Evolutionary conservation across 1,284 basidiomycete species (phyloP).

Genomic region (Trametes hirsuta): DNA sequence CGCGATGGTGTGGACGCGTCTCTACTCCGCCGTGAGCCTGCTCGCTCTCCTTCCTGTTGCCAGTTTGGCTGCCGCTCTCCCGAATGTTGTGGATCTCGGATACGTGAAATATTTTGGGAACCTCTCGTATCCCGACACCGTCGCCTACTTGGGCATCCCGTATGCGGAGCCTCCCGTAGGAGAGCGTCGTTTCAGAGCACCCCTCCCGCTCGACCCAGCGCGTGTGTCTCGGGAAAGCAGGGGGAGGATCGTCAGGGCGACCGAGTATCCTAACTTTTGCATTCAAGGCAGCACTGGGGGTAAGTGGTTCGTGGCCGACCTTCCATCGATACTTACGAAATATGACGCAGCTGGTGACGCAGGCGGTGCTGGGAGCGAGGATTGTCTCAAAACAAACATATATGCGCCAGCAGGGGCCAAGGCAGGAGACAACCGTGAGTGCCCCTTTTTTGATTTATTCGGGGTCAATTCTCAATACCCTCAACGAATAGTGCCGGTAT

Average conservation of each 20-base stretch:
- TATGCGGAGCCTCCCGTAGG: conserved; percentile 47
- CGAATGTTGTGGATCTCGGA: conserved; percentile 33
- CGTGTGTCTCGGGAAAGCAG: conserved; percentile 39
- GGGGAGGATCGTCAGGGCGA: conserved; percentile 49
- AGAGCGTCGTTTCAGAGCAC: conserved; percentile 42
- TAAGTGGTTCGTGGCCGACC: conserved; percentile 28
- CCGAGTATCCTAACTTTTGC: conserved; percentile 56
- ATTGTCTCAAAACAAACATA: conserved; percentile 49
- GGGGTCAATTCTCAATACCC: background rate
- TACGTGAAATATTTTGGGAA: conserved; percentile 51
- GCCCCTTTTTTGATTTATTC: background rate
- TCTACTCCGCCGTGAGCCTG: background rate
- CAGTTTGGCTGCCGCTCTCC: background rate
- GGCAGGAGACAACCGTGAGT: conserved; percentile 36
- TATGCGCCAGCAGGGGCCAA: conserved; percentile 41
- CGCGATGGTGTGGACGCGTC: background rate
- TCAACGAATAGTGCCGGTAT: conserved; percentile 51
- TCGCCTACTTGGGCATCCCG: conserved; percentile 55
- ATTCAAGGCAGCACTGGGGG: conserved; percentile 57
- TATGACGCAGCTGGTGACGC: conserved; percentile 46
- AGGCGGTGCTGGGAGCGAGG: conserved; percentile 64
- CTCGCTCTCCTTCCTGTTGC: background rate
- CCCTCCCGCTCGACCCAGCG: conserved; percentile 37
- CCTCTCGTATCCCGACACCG: conserved; percentile 51
- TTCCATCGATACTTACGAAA: background rate